Evolutionary conservation across 164 flowering plant genomes (phyloP), one percentile per base, ranked within the genome.

Genomic region (Annona squamosa): DNA sequence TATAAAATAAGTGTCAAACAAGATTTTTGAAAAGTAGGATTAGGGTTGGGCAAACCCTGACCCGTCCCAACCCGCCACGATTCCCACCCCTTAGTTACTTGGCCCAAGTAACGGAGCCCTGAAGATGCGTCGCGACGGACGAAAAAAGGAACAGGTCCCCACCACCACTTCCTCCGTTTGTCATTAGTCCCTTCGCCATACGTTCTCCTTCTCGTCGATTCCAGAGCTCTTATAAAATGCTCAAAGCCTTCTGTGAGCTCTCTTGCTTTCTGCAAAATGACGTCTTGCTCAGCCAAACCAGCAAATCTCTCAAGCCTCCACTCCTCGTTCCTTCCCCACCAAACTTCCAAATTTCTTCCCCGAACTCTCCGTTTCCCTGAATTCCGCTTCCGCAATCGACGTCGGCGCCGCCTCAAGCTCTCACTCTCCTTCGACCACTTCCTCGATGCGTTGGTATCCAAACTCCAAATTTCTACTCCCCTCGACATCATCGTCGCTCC

Each of bases 401-500:
- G 65, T 16, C 65, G 65, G 46, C 68, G 68, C 0, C 68, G 68
- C 48, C 68, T 66, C 68, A 66, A 66, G 43, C 1, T 66, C 2
- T 64, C 77, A 0, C 37, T 62, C 1, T 71, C 80, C 0, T 67
- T 72, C 10, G 76, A 75, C 1, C 48, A 74, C 72, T 72, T 83
- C 5, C 77, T 84, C 63, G 68, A 80, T 3, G 68, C 61, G 71
- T 70, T 88, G 12, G 26, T 82, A 5, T 79, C 86, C 12, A 85
- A 79, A 44, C 73, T 85, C 61, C 86, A 85, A 1, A 81, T 82
- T 2, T 71, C 75, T 4, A 78, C 64, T 59, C 79, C 93, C 0
- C 63, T 85, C 63, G 79, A 83, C 63, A 65, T 84, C 16, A 68
- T 91, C 10, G 67, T 91, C 10, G 84, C 83, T 65, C 95, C 93